Evolutionary conservation across 2,329 filamentous ascomycete genomes (phyloP).

Genomic region (Colletotrichum cordylinicola): DNA sequence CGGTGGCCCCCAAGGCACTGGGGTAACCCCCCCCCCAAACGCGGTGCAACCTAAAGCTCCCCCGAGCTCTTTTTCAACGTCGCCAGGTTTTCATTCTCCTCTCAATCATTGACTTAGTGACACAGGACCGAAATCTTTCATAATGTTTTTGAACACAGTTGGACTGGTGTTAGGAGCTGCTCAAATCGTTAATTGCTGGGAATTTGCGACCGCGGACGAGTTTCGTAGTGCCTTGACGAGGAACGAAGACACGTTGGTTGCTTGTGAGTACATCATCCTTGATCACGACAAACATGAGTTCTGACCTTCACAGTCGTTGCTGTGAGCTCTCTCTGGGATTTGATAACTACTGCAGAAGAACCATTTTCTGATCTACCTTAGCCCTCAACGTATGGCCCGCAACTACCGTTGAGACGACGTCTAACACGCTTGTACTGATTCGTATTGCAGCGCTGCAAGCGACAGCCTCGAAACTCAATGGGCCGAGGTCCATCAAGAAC

Average conservation of each 20-base stretch:
- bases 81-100: neutral
- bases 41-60: neutral
- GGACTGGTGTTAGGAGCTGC: neutral
- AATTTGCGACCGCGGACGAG: neutral
- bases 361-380: neutral
- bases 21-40: neutral
- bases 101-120: neutral
- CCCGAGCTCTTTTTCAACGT: neutral
- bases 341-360: neutral
- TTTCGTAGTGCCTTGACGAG: neutral
- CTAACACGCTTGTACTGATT: neutral
- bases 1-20: neutral
- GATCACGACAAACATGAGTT: neutral
- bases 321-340: neutral
- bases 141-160: neutral
- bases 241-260: conserved; percentile 29
- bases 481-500: conserved; percentile 5
- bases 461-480: conserved; percentile 22
- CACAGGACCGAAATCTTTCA: neutral
- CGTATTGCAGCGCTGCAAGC: neutral
- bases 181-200: neutral
- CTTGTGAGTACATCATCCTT: conserved; percentile 30
- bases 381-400: neutral
- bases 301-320: neutral
- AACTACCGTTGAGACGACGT: neutral